A percentile compares a stretch with the other conserved stretches of the same genome.
Evolutionary conservation across 257 asterid species (phyloP).

Genomic region (Solanum commersonii): DNA sequence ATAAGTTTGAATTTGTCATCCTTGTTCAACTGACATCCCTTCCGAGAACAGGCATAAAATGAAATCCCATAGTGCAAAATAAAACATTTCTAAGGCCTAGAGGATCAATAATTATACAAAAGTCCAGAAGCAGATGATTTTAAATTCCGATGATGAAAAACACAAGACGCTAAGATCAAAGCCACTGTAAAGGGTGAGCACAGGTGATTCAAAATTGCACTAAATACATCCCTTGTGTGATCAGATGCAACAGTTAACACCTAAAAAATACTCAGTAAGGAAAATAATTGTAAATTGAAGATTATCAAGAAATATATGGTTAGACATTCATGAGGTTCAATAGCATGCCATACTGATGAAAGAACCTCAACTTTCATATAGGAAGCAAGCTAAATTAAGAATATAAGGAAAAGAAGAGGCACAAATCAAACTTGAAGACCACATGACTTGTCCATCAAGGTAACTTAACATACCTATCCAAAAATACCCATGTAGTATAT

Average conservation of each 20-base stretch:
- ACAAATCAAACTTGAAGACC: background rate
- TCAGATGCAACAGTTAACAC: background rate
- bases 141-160: background rate
- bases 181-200: background rate
- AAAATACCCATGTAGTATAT: conserved; percentile 77
- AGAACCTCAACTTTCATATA: background rate
- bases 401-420: background rate
- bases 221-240: background rate
- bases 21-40: background rate
- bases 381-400: background rate
- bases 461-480: conserved; percentile 60
- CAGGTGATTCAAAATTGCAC: background rate
- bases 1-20: background rate
- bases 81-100: background rate
- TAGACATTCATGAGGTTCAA: background rate
- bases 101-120: background rate
- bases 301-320: background rate
- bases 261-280: background rate
- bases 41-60: background rate
- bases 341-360: background rate
- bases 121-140: background rate
- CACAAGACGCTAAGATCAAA: background rate
- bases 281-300: background rate
- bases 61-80: background rate
- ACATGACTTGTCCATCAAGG: background rate